Base-by-base conservation (phyloP, 257 asterid species). In the Plantago ovata region DNA sequence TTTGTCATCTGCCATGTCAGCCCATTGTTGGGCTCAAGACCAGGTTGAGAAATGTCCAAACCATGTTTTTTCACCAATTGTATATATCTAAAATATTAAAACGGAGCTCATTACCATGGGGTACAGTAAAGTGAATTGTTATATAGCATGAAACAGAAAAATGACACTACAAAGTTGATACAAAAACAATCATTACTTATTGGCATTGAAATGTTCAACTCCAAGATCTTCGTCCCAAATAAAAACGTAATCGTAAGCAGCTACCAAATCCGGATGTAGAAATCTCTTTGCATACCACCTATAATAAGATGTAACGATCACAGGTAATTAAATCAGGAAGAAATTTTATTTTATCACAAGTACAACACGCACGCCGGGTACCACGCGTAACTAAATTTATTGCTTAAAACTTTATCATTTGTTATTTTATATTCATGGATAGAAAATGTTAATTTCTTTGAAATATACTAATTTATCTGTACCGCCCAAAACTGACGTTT, bases 211-310 rank as follows among this genome's bases (percentile, higher is more conserved):
- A 81, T 89, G 97, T 77, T 89, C 93, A 16, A 93, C 97, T 71
- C 99, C 97, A 76, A 93, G 99, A 81, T 93, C 99, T 73, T 93
- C 99, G 69, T 93, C 99, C 99, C 99, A 93, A 63, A 93, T 86
- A 75, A 89, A 89, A 69, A 93, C 86, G 72, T 89, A 93, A 11
- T 93, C 97, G 74, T 93, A 93, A 46, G 94, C 96, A 71, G 97
- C 96, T 16, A 93, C 86, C 61, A 93, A 70, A 80, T 86, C 95
- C 42, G 99, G 97, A 79, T 93, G 96, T 76, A 93, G 73, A 80
- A 93, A 93, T 74, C 99, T 81, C 83, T 93, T 93, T 44, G 97
- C 97, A 73, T 84, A 93, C 99, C 99, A 93, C 97, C 99, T 93
- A 62, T 19, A 39, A 10, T 10, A 57, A 69, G 20, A 66, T 51